A percentile compares a stretch with the other conserved stretches of the same genome.
These are phyloP conservation scores for Allium fistulosum DNA, from an alignment of 106 monocot genomes.

Conservation along the genomic window DNA sequence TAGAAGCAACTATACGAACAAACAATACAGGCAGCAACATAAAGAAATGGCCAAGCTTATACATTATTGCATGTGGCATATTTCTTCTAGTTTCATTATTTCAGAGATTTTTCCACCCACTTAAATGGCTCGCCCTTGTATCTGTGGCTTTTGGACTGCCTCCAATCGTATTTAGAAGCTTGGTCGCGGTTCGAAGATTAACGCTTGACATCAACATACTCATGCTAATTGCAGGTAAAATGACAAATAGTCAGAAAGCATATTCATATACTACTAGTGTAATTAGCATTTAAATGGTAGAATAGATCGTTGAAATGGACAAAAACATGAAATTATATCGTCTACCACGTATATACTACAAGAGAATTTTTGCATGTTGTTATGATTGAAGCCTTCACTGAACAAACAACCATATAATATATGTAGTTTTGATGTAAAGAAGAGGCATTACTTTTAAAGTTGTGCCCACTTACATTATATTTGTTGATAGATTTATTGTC, in stretches of 20 bases:
- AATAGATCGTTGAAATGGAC: neutral
- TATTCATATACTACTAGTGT: too few species aligned
- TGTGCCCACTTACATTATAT: too few species aligned
- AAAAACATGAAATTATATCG: too few species aligned
- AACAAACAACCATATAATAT: too few species aligned
- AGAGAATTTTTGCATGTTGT: too few species aligned
- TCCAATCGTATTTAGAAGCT: slow-evolving; percentile 38
- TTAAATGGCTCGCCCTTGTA: slow-evolving; percentile 53
- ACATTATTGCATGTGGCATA: slow-evolving; percentile 40
- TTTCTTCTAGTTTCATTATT: slow-evolving; percentile 46
- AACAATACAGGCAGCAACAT: slow-evolving; percentile 29
- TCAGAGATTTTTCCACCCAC: slow-evolving; percentile 33
- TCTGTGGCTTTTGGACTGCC: slow-evolving; percentile 34
- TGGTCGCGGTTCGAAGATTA: slow-evolving; percentile 40
- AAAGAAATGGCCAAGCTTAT: slow-evolving; percentile 60
- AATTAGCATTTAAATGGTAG: neutral
- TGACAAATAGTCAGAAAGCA: neutral
- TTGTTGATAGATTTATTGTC: too few species aligned
- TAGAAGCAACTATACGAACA: slow-evolving; percentile 64
- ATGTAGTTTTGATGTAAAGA: too few species aligned
- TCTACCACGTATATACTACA: too few species aligned
- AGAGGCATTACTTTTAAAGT: too few species aligned
- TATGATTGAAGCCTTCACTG: too few species aligned
- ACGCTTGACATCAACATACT: slow-evolving; percentile 70
- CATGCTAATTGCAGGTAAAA: slow-evolving; percentile 64